Base-by-base conservation (phyloP, 164 flowering plant species). In the Stephania japonica region DNA sequence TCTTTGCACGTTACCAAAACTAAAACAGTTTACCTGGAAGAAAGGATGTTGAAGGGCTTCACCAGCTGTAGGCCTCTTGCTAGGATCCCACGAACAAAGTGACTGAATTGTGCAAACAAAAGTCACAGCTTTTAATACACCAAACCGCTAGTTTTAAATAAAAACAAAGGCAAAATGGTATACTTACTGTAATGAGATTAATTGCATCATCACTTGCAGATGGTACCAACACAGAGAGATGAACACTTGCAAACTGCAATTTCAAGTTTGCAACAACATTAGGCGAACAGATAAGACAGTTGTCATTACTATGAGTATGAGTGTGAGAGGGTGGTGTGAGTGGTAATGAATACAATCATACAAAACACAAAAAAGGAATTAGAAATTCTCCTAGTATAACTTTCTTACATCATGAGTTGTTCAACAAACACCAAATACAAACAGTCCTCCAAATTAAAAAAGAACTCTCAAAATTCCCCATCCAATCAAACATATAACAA, bases 151-250 rank as follows among this genome's bases (percentile, higher is more conserved):
- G 38, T 32, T 32, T 56, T 56, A n/a, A 61, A 23, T 41, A 10
- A 14, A 11, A 32, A 50, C 5, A 14, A 26, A 26, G 13, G n/a
- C 23, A 26, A 50, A 23, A 49, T 26, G 72, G 38, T 32, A 25
- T 65, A 80, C 91, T 78, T 75, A 93, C 98, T 3, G 81, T 74
- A 14, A 94, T 88, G 61, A 92, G 93, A 75, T 71, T 82, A 69
- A 88, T 76, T 19, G 97, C 98, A 75, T 89, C 86, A 18, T 76
- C 78, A 82, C 95, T 87, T 7, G 90, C 97, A 42, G 91, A 85
- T 68, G 95, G 93, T 69, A 92, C 81, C 70, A 92, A 61, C 7
- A 27, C 75, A 70, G 97, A 89, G 41, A 94, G 94, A 83, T 83
- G 78, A 12, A 82, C 89, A 68, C 92, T 86, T 67, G 84, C 47